Evolutionary conservation across 2,329 filamentous ascomycete genomes (phyloP), one percentile per base, ranked within the genome.

Genomic region (Colletotrichum sp.): DNA sequence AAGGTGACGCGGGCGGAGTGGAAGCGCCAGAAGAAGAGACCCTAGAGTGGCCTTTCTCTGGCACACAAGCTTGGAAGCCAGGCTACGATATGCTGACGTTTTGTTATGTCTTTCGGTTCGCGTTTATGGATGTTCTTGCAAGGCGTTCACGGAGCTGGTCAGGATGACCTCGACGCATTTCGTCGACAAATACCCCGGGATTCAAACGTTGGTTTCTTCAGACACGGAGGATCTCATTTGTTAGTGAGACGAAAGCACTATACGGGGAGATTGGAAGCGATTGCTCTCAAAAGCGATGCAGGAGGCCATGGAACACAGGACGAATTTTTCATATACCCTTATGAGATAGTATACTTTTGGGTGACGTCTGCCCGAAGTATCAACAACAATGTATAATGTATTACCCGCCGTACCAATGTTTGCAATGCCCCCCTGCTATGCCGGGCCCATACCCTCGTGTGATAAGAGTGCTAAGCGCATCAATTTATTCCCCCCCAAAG

Each of bases 1-100:
- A 93, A 93, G 80, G 95, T 98, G 75, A 93, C 95, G 30, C 93
- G 93, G 82, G 93, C 95, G 16, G 96, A 99, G 86, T 98, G 95
- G 91, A 98, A 95, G 87, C 89, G 91, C 78, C 86, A 89, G 78
- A 84, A 84, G 81, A 90, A 86, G 81, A 83, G 82, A 79, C 69
- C 77, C 16, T 86, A 84, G 81, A 76, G 79, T 34, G 70, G 72
- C 60, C 74, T 71, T n/a, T 72, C 79, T 76, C 75, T 66, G 15
- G 21, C 63, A 18, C 49, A 32, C 30, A 32, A 26, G 49, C 63
- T 68, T 64, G 68, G 5, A 69, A 49, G 10, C 34, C 26, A 36
- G 26, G 16, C 15, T 15, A 15, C 16, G 18, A 59, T 16, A 63
- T 26, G 24, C 16, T 30, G 10, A 28, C 21, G 36, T 55, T 66